These are phyloP conservation scores for Apium graveolens DNA, from an alignment of 129 eudicot species.

Conservation along the genomic window DNA sequence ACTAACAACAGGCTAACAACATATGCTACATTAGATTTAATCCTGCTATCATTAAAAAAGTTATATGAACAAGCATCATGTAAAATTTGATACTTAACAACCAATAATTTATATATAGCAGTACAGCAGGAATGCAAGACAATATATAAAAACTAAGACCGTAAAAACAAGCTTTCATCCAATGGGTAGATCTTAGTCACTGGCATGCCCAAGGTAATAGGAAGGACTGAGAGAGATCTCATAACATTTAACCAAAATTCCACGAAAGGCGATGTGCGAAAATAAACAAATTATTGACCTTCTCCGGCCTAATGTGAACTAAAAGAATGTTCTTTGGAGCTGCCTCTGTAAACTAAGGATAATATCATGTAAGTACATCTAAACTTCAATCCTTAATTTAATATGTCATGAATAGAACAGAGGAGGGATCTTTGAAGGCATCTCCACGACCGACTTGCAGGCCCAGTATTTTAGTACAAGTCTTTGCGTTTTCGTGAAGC, in stretches of 20 bases:
- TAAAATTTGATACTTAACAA: background rate
- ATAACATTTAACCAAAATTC: background rate
- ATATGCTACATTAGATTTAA: background rate
- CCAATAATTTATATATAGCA: background rate
- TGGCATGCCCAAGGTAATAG: background rate
- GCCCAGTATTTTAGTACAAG: background rate
- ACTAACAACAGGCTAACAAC: background rate
- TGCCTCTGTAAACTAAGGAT: background rate
- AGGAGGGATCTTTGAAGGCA: background rate
- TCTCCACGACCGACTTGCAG: background rate
- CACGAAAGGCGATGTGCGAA: background rate
- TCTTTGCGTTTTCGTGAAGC: background rate
- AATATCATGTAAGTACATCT: background rate
- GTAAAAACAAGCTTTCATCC: background rate
- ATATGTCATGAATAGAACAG: background rate
- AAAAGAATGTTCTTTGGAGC: background rate
- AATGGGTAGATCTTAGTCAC: background rate
- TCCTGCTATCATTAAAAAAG: background rate
- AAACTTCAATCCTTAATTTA: background rate
- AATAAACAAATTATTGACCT: background rate
- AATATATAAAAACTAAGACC: background rate
- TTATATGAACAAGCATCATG: background rate
- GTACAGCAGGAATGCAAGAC: background rate
- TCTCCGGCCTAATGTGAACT: background rate
- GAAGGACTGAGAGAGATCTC: conserved; percentile 3